Evolutionary conservation across 345 rosid species (phyloP), one percentile per base, ranked within the genome.

Genomic region (Aethionema arabicum): DNA sequence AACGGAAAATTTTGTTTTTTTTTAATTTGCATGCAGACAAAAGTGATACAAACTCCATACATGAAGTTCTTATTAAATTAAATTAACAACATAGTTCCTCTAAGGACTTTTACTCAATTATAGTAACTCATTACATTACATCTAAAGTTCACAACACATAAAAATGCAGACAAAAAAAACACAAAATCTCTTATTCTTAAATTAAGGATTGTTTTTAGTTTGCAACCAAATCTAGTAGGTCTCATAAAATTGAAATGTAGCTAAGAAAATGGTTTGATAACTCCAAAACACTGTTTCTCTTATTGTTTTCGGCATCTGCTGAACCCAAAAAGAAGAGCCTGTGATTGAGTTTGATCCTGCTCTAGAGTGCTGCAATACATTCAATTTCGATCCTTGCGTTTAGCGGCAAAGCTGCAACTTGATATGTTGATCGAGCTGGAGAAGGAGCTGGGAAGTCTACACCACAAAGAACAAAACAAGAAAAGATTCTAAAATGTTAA

Each of bases 401-500:
- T 67, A 86, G 39, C 6, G 98, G 99, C 82, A 90, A 72, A 64
- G 93, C 99, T 11, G 99, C 98, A 2, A 85, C 99, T 76, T 90
- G 98, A 68, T 81, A 88, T 12, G 99, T 95, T 5, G 98, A 77
- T 32, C 96, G 82, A 32, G 99, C 89, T 4, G 99, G 99, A 32
- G 85, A 74, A 60, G 91, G 88, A 40, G 83, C 80, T 5, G 88
- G 83, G 59, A 95, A 90, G 77, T 90, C 99, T 90, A 89, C 67
- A 78, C 12, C 43, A 71, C n/a, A 14, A 2, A 37, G 44, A 29
- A n/a, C n/a, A 71, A 0, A 45, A 13, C 15, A 5, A 16, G 7
- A n/a, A 27, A 63, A 11, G 0, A 10, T 48, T 55, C 39, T 21
- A 56, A 33, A 45, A 44, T 29, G 41, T 21, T 21, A 21, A 21